Conservation (phyloP, 441 rosid species). For the Dalechampia spathulata region DNA sequence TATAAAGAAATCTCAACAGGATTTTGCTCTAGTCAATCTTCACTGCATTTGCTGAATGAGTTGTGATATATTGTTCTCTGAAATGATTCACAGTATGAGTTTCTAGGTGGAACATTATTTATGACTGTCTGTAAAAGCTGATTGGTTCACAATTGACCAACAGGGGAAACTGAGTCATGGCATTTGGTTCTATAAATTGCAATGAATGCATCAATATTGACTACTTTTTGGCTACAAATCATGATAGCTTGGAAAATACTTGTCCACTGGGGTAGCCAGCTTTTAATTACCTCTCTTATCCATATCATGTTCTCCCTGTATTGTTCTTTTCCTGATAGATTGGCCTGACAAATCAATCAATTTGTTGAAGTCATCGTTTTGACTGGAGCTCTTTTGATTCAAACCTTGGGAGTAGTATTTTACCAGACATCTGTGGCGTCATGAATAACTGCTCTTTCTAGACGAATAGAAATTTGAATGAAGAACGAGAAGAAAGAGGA, state of each 20-base stretch:
- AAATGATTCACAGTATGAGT: neutral
- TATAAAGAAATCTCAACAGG: neutral
- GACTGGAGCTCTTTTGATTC: neutral
- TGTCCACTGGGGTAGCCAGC: no score
- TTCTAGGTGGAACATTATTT: neutral
- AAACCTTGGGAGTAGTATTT: neutral
- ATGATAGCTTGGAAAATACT: neutral
- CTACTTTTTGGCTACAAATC: neutral
- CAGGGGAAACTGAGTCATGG: neutral
- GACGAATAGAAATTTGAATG: no score
- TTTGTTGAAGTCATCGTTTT: neutral
- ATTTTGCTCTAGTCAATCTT: neutral
- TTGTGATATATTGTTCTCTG: neutral
- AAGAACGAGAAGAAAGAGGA: no score
- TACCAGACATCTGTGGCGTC: neutral
- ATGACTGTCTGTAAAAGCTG: no score
- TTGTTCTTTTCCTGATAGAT: neutral
- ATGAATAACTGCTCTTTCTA: neutral
- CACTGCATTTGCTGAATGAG: neutral
- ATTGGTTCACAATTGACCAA: neutral
- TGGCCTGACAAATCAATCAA: neutral
- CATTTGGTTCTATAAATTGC: neutral
- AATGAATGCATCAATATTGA: slow-evolving; percentile 6
- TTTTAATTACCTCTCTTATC: no score
- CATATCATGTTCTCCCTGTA: no score